A percentile compares a stretch with the other conserved stretches of the same genome.
Conservation (phyloP, 2,329 filamentous ascomycete genomes). For the Xylariaceae sp. region DNA sequence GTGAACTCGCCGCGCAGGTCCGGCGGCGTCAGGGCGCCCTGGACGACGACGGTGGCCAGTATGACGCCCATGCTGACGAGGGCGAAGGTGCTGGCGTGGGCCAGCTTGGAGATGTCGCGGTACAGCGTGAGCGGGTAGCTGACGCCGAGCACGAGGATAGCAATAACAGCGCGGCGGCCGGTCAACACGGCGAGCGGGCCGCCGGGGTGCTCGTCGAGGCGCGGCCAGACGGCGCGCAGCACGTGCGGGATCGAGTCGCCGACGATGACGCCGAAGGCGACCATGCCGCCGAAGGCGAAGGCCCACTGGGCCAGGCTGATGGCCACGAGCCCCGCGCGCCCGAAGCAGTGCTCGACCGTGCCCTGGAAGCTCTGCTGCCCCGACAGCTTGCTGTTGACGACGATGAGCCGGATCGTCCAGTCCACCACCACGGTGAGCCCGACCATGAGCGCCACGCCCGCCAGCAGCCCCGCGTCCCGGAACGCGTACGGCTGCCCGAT, state of each 20-base stretch:
- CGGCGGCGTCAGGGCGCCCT: constrained; percentile 66
- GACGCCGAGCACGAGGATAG: constrained; percentile 76
- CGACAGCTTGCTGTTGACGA: constrained; percentile 94
- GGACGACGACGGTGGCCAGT: constrained; percentile 76
- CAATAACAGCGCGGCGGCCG: constrained; percentile 74
- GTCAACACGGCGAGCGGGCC: constrained; percentile 77
- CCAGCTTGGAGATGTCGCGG: constrained; percentile 93
- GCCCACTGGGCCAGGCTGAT: constrained; percentile 91
- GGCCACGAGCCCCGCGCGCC: constrained; percentile 76
- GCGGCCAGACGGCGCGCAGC: constrained; percentile 72
- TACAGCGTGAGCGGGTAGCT: constrained; percentile 92
- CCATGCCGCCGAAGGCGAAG: constrained; percentile 98
- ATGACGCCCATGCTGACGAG: constrained; percentile 91
- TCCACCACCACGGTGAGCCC: constrained; percentile 77
- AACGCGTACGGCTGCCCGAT: constrained; percentile 94
- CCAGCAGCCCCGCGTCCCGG: constrained; percentile 77
- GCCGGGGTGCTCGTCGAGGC: constrained; percentile 62
- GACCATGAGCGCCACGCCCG: constrained; percentile 71
- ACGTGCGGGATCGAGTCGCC: constrained; percentile 95
- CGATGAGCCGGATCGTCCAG: constrained; percentile 96
- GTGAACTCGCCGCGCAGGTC: constrained; percentile 66
- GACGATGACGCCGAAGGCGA: constrained; percentile 95
- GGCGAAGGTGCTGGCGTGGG: constrained; percentile 90
- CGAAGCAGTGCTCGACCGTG: constrained; percentile 94
- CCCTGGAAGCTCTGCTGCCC: constrained; percentile 91